Evolutionary conservation across 225 moss, liverwort and hornwort genomes (phyloP), one percentile per base, ranked within the genome.

Genomic region (Marchantia paleacea): DNA sequence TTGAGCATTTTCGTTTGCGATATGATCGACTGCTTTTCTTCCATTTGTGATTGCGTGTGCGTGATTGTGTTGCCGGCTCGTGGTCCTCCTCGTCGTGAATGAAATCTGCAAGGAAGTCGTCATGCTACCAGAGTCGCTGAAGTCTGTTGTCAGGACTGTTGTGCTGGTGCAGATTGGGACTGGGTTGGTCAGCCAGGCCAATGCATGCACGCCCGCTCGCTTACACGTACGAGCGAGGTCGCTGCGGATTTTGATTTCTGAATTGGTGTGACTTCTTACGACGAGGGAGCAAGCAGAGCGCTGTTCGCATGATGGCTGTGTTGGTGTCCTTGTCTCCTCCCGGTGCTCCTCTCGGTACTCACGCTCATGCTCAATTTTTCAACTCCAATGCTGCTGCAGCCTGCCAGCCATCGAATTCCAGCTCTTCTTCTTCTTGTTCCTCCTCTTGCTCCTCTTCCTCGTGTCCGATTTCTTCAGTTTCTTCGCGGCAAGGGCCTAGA

Each of bases 321-420:
- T 47, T 22, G n/a, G 62, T 39, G 61, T 77, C 77, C 39, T 77
- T 77, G 77, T 39, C 62, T 12, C 47, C 47, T 7, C 11, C 53
- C 55, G 55, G 53, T 30, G 74, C 28, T n/a, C 12, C 74, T 52
- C 72, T 52, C n/a, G 10, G 19, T 52, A 72, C 20, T 74, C 74
- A 26, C 9, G 74, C 26, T 7, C 74, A 26, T 14, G 74, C 26
- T 14, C 74, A 74, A 74, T 74, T 29, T 11, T 1, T 74, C 18
- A 73, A 20, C 73, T n/a, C n/a, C 9, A 52, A n/a, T 57, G 30
- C 57, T 64, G 10, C 64, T 7, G 51, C 65, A 51, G 49, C 30
- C 13, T 78, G 78, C 65, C 78, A 78, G 66, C 78, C 66, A 52
- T 78, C 50, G 26, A 65, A 50, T 6, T 65, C 66, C 51, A 52